phyloP scores from a whole-genome alignment of 2,329 filamentous ascomycete species.

The Fusarium austroafricanum region DNA sequence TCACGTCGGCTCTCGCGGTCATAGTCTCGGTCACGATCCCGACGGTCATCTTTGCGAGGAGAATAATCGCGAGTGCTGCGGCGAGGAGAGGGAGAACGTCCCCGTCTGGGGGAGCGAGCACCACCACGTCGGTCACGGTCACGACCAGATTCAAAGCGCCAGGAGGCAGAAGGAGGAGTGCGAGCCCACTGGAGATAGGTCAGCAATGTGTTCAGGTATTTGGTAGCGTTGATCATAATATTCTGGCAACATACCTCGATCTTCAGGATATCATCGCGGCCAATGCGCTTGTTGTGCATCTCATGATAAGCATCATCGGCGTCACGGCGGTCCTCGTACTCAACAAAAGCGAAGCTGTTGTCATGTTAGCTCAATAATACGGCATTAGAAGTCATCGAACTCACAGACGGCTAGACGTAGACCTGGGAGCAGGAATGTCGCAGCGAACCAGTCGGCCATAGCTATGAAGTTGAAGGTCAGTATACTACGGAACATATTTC shows the following conservation, averaged over 20 bases:
- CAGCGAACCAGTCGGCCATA: conserved; percentile 98
- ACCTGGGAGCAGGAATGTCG: conserved; percentile 96
- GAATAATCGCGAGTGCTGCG: conserved; percentile 83
- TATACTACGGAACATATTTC: conserved; percentile 55
- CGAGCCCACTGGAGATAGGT: conserved; percentile 82
- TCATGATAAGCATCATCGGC: conserved; percentile 99
- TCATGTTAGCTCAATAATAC: conserved; percentile 19
- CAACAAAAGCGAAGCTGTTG: conserved; percentile 91
- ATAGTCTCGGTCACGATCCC: conserved; percentile 82
- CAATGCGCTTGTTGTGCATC: conserved; percentile 99
- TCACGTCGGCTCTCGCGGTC: conserved; percentile 81
- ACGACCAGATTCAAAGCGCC: conserved; percentile 95
- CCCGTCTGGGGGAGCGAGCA: conserved; percentile 72
- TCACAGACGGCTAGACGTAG: conserved; percentile 94
- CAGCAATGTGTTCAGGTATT: not conserved
- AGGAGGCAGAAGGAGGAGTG: conserved; percentile 96
- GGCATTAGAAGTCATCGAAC: conserved; percentile 54
- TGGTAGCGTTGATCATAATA: not conserved
- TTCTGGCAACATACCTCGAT: conserved; percentile 80
- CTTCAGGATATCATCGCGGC: conserved; percentile 94
- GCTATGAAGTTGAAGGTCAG: conserved; percentile 66
- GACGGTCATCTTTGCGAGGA: conserved; percentile 88
- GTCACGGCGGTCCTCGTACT: conserved; percentile 98
- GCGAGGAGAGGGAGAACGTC: conserved; percentile 82
- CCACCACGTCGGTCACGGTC: conserved; percentile 73